A percentile compares a stretch with the other conserved stretches of the same genome.
These are phyloP conservation scores for Tritrichomonas foetus DNA, from an alignment of 208 protist species.

Conservation along the genomic window DNA sequence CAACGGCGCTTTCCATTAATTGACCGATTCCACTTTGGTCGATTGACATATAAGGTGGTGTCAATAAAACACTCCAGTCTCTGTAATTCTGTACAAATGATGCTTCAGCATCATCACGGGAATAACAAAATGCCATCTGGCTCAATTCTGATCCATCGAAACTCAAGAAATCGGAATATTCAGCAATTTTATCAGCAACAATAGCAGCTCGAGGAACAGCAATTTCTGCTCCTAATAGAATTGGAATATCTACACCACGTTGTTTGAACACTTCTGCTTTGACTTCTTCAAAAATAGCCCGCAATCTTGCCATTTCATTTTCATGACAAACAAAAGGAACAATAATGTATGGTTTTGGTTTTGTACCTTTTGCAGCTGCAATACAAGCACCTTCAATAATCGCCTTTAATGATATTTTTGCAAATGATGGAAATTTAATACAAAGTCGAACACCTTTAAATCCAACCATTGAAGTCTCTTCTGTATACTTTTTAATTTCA, in stretches of 20 bases:
- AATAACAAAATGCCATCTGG: neutral
- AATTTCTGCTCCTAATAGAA: neutral
- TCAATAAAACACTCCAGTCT: neutral
- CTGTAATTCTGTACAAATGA: neutral
- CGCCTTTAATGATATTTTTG: neutral
- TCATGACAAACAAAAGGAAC: neutral
- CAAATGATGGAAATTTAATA: neutral
- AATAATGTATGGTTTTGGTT: neutral
- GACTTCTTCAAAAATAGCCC: neutral
- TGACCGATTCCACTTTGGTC: neutral
- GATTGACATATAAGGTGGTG: neutral
- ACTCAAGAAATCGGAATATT: neutral
- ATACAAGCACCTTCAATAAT: neutral
- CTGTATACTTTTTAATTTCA: neutral
- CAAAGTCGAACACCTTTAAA: neutral
- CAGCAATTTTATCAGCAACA: neutral
- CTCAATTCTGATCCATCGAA: neutral
- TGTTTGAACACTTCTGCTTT: neutral
- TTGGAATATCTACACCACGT: neutral
- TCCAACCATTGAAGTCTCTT: neutral
- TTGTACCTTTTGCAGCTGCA: neutral
- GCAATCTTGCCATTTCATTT: neutral
- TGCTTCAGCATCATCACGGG: neutral
- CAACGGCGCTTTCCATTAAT: neutral
- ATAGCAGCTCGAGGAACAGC: neutral